A percentile compares a stretch with the other conserved stretches of the same genome.
These are phyloP conservation scores for Carallia brachiata DNA, from an alignment of 345 rosid genomes.

Conservation along the genomic window DNA sequence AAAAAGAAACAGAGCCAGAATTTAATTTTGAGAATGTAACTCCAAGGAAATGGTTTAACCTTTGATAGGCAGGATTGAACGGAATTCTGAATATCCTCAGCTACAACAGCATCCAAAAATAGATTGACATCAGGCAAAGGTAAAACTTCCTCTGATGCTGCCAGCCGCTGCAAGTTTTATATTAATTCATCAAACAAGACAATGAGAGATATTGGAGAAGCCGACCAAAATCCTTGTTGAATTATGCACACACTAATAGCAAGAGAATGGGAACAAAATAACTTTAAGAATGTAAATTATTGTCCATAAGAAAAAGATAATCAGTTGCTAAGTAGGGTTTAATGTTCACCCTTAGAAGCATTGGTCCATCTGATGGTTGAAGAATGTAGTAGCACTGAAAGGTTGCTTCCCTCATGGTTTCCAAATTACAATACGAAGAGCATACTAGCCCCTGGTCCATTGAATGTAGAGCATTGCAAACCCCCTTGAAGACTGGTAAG, in stretches of 20 bases:
- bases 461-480: constrained; percentile 62
- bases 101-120: constrained; percentile 40
- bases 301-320: constrained; percentile 5
- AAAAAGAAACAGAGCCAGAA: background rate
- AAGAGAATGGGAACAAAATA: constrained; percentile 4
- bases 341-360: constrained; percentile 80
- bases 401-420: constrained; percentile 50
- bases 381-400: constrained; percentile 77
- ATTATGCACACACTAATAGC: background rate
- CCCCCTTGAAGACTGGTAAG: constrained; percentile 73
- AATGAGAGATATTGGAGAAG: background rate
- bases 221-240: background rate
- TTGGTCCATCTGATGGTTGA: constrained; percentile 86
- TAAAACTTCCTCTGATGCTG: constrained; percentile 71
- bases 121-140: constrained; percentile 49
- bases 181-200: constrained; percentile 20
- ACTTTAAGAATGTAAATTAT: background rate
- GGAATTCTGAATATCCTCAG: constrained; percentile 57
- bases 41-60: constrained; percentile 34
- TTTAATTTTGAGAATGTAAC: constrained; percentile 1
- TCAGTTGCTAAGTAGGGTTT: constrained; percentile 12
- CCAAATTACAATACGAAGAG: constrained; percentile 61
- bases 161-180: constrained; percentile 63
- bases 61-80: constrained; percentile 50
- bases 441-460: constrained; percentile 82